These are phyloP conservation scores for Fusarium pininemorale DNA, from an alignment of 2,329 filamentous ascomycete genomes.

Conservation along the genomic window DNA sequence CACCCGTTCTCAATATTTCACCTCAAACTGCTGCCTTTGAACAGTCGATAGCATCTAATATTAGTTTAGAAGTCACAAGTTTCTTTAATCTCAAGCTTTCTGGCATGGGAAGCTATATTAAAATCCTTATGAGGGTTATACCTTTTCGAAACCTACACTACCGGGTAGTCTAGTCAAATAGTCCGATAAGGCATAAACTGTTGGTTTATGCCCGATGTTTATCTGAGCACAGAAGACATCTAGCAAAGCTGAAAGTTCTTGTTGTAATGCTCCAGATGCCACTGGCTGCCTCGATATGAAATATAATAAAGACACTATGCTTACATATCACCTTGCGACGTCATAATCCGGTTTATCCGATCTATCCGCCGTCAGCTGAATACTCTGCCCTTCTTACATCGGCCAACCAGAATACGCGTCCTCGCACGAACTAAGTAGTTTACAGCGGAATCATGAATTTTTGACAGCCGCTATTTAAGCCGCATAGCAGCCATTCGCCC, in stretches of 20 bases:
- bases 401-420: not conserved
- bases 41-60: accelerated
- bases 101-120: accelerated
- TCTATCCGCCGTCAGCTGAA: not conserved
- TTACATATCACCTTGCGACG: not conserved
- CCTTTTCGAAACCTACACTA: no score
- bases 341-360: not conserved
- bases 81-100: no score
- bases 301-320: accelerated
- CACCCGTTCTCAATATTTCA: accelerated
- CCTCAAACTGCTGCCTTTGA: accelerated
- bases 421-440: not conserved
- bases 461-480: not conserved
- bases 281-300: accelerated
- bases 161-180: not conserved
- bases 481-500: not conserved
- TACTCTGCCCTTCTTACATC: not conserved
- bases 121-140: no score
- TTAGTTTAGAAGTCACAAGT: no score
- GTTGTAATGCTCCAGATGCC: accelerated
- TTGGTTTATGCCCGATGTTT: accelerated
- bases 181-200: accelerated
- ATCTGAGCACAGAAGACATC: not conserved
- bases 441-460: not conserved
- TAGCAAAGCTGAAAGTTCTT: accelerated